Evolutionary conservation across 2,329 filamentous ascomycete genomes (phyloP).

Genomic region (Colletotrichum melonis): DNA sequence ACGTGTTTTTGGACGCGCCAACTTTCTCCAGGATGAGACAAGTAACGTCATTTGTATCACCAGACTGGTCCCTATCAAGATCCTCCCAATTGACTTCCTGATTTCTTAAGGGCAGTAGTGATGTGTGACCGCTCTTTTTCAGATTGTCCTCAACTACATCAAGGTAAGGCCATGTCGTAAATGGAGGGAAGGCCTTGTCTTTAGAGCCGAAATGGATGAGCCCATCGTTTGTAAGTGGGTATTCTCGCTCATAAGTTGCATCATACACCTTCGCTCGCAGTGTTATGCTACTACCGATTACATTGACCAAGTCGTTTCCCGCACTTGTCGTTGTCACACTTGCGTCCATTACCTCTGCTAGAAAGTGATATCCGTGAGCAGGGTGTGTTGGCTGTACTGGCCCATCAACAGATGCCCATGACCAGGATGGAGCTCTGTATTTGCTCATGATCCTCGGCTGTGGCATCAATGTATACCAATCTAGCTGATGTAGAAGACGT

Average conservation of each 20-base stretch:
- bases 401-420: background rate
- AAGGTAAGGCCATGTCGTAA: background rate
- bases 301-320: background rate
- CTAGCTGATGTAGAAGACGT: background rate
- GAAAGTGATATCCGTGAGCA: background rate
- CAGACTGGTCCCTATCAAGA: background rate
- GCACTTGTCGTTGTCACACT: background rate
- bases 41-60: background rate
- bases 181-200: background rate
- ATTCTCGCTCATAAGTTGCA: background rate
- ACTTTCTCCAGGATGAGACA: background rate
- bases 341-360: background rate
- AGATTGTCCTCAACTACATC: background rate
- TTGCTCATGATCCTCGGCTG: background rate
- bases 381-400: background rate
- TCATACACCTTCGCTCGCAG: background rate
- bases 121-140: background rate
- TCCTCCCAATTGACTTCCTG: background rate
- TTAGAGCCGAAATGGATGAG: background rate
- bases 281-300: background rate
- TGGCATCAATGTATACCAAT: constrained; percentile 41
- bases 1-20: background rate
- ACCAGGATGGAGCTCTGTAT: background rate
- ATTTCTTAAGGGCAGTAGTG: background rate
- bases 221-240: background rate